A percentile compares a stretch with the other conserved stretches of the same genome.
These are phyloP conservation scores for Rhipidocladum racemiflorum DNA, from an alignment of 176 grass and related monocot genomes.

Conservation along the genomic window DNA sequence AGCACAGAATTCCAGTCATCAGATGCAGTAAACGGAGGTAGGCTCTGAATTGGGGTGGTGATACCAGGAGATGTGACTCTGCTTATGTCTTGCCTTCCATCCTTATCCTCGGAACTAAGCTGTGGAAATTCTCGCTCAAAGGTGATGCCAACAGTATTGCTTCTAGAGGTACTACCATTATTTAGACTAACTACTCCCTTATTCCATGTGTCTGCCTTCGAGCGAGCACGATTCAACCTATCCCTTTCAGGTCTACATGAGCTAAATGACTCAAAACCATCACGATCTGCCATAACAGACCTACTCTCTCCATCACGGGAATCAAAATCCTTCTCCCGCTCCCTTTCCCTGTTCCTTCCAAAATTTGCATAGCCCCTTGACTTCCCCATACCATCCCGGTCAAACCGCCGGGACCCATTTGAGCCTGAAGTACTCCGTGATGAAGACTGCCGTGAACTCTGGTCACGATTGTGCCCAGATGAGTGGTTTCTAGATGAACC, in stretches of 20 bases:
- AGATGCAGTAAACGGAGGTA: conserved; percentile 35
- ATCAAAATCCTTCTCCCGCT: conserved; percentile 48
- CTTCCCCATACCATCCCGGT: conserved; percentile 40
- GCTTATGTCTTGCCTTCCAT: conserved; percentile 36
- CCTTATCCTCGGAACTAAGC: conserved; percentile 57
- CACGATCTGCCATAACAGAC: conserved; percentile 32
- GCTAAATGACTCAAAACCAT: conserved; percentile 38
- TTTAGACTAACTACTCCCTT: conserved; percentile 41
- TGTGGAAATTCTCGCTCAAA: conserved; percentile 75
- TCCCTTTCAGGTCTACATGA: conserved; percentile 57
- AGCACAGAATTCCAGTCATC: conserved; percentile 56
- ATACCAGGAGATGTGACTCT: conserved; percentile 47
- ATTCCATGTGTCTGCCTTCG: conserved; percentile 43
- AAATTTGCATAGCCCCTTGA: conserved; percentile 64
- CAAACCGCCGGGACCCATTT: conserved; percentile 39
- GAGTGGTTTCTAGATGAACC: conserved; percentile 42
- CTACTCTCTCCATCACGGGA: conserved; percentile 51
- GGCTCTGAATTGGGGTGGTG: conserved; percentile 52
- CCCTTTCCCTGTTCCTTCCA: conserved; percentile 51
- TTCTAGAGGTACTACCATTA: conserved; percentile 37
- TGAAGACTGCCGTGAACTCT: conserved; percentile 28
- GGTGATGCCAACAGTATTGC: conserved; percentile 26
- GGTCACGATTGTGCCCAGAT: conserved; percentile 33
- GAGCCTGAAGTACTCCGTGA: conserved; percentile 42
- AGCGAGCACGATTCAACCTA: conserved; percentile 38